Conservation (phyloP, 495 filamentous ascomycete genomes). For the Penicillium robsamsonii region DNA sequence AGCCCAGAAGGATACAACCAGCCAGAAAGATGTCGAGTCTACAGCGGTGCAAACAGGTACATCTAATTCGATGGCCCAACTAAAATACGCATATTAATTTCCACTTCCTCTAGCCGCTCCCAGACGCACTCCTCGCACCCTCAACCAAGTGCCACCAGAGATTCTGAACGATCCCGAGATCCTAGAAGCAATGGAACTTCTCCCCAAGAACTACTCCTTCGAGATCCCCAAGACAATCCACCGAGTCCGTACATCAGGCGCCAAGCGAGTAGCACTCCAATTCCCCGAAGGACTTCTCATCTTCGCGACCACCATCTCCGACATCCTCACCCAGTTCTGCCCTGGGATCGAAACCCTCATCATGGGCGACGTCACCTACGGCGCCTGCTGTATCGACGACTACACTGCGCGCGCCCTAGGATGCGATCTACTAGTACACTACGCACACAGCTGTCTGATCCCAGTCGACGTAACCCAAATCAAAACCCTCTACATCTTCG, state of each 20-base stretch:
- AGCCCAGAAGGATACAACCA: constrained; percentile 41
- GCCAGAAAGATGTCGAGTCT: constrained; percentile 60
- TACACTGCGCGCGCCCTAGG: constrained; percentile 93
- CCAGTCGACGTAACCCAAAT: constrained; percentile 94
- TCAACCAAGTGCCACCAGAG: constrained; percentile 85
- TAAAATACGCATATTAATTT: neutral
- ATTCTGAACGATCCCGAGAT: constrained; percentile 88
- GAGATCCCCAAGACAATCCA: constrained; percentile 98
- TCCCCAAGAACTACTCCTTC: constrained; percentile 94
- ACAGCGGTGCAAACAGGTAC: constrained; percentile 50
- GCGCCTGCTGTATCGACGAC: constrained; percentile 98
- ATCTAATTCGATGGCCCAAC: neutral
- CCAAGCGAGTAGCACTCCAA: constrained; percentile 83
- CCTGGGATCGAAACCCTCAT: constrained; percentile 87
- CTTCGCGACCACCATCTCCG: constrained; percentile 96
- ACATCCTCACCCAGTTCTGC: constrained; percentile 95
- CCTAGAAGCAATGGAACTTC: constrained; percentile 79
- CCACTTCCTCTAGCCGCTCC: constrained; percentile 49
- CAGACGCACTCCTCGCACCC: constrained; percentile 65
- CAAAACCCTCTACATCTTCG: constrained; percentile 95
- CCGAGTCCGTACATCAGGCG: constrained; percentile 73
- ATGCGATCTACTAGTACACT: constrained; percentile 94
- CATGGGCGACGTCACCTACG: constrained; percentile 99
- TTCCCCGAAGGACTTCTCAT: constrained; percentile 95
- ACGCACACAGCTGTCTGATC: constrained; percentile 94